Percentiles rank a stretch among this genome's conserved stretches.
These are phyloP conservation scores for Udeniomyces megalosporus DNA, from an alignment of 768 basidiomycete genomes.

Conservation along the genomic window DNA sequence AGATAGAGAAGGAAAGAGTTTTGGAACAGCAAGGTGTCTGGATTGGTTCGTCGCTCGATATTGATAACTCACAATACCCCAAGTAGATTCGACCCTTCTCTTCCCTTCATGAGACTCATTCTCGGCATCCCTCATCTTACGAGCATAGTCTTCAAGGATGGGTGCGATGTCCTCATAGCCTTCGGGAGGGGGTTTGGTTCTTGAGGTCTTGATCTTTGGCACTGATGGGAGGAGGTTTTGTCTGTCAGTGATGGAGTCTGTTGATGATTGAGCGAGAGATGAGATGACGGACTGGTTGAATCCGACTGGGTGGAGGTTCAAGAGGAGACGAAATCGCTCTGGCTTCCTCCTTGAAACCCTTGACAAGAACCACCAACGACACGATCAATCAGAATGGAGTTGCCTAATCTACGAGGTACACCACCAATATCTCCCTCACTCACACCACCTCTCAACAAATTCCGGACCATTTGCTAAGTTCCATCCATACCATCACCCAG, in stretches of 20 bases:
- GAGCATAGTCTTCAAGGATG: conserved; percentile 95
- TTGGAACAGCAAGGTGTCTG: too few species aligned
- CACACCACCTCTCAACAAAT: not conserved
- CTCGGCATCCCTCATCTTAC: conserved; percentile 97
- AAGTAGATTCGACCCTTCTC: conserved; percentile 27
- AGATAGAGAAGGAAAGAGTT: not conserved
- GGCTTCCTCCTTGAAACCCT: not conserved
- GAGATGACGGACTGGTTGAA: not conserved
- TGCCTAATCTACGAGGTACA: conserved; percentile 6
- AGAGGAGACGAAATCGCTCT: not conserved
- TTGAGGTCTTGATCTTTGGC: conserved; percentile 84
- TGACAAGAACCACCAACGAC: not conserved
- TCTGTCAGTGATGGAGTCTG: too few species aligned
- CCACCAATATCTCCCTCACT: not conserved
- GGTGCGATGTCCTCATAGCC: conserved; percentile 77
- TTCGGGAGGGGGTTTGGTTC: conserved; percentile 87
- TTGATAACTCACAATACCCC: conserved; percentile 28
- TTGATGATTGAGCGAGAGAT: too few species aligned
- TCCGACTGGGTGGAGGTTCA: not conserved
- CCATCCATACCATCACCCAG: not conserved
- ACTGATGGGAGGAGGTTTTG: too few species aligned
- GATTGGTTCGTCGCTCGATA: too few species aligned
- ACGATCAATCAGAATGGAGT: too few species aligned
- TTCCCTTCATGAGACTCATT: conserved; percentile 98
- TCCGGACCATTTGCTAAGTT: not conserved